Conservation (phyloP, 106 monocot genomes). For the Platanthera zijinensis region DNA sequence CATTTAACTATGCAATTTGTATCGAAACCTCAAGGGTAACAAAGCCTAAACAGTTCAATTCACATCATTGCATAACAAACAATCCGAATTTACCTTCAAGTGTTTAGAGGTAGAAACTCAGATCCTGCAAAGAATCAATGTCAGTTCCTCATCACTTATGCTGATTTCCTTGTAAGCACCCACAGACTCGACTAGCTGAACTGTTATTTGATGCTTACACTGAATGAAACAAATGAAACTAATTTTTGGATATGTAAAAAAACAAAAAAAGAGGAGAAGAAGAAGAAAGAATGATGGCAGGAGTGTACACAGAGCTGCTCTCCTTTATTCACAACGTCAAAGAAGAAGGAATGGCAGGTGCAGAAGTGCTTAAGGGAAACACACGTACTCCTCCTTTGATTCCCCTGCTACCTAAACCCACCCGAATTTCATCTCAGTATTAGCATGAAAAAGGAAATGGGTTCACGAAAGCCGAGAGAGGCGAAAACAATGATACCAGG, state of each 20-base stretch:
- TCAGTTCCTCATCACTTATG: constrained; percentile 70
- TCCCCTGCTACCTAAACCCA: constrained; percentile 69
- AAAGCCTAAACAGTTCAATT: not conserved
- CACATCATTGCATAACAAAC: too few species aligned
- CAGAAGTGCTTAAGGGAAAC: constrained; percentile 83
- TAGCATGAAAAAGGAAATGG: not conserved
- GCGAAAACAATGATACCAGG: constrained; percentile 19
- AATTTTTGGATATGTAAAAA: too few species aligned
- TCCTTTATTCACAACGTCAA: too few species aligned
- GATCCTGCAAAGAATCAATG: constrained; percentile 65
- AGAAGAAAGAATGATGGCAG: too few species aligned
- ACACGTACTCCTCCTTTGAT: constrained; percentile 86
- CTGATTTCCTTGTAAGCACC: constrained; percentile 41
- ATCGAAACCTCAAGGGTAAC: not conserved
- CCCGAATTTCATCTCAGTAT: too few species aligned
- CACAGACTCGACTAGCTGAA: constrained; percentile 69
- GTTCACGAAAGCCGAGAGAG: not conserved
- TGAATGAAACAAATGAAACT: too few species aligned
- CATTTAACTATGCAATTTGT: not conserved
- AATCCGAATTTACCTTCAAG: not conserved
- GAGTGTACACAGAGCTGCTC: too few species aligned
- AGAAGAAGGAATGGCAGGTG: constrained; percentile 94
- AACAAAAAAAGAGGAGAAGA: too few species aligned
- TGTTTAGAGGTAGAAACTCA: constrained; percentile 17
- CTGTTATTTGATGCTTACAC: constrained; percentile 96